These are phyloP conservation scores for Beta vulgaris DNA, from an alignment of 148 eudicot genomes.

Conservation along the genomic window DNA sequence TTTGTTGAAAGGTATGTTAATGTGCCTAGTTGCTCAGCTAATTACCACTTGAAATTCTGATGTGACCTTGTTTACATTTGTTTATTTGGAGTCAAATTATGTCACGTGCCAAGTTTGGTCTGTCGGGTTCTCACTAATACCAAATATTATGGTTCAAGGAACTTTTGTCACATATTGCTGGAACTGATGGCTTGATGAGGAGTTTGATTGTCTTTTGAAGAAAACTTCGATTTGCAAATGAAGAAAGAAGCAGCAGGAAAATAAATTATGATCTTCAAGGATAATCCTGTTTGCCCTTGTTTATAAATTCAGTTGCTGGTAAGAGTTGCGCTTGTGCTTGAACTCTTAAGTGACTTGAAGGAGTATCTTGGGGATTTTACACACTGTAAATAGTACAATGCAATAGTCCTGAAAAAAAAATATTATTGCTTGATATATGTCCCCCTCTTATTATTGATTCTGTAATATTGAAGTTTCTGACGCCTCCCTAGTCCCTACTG, in stretches of 20 bases:
- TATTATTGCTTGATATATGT: too few relatives aligned
- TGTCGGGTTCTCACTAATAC: constrained; percentile 4
- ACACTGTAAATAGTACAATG: not conserved
- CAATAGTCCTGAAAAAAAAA: not conserved
- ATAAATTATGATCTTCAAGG: not conserved
- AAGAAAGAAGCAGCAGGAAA: not conserved
- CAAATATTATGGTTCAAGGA: not conserved
- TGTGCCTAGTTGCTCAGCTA: not conserved
- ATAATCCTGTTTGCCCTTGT: not conserved
- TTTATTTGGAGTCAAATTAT: not conserved
- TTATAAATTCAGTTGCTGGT: not conserved
- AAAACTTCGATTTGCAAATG: not conserved
- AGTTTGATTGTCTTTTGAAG: not conserved
- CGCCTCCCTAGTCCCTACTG: too few relatives aligned
- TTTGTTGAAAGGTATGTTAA: constrained; percentile 12
- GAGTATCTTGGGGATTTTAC: not conserved
- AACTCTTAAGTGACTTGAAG: not conserved
- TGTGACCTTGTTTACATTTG: not conserved
- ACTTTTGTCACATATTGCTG: not conserved
- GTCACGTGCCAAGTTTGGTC: not conserved
- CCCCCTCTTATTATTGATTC: too few relatives aligned
- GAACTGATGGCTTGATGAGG: not conserved
- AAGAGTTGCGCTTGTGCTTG: not conserved
- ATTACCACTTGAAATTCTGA: not conserved
- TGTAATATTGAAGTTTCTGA: too few relatives aligned